These are phyloP conservation scores for Podospora appendiculata DNA, from an alignment of 495 filamentous ascomycete species.

Conservation along the genomic window DNA sequence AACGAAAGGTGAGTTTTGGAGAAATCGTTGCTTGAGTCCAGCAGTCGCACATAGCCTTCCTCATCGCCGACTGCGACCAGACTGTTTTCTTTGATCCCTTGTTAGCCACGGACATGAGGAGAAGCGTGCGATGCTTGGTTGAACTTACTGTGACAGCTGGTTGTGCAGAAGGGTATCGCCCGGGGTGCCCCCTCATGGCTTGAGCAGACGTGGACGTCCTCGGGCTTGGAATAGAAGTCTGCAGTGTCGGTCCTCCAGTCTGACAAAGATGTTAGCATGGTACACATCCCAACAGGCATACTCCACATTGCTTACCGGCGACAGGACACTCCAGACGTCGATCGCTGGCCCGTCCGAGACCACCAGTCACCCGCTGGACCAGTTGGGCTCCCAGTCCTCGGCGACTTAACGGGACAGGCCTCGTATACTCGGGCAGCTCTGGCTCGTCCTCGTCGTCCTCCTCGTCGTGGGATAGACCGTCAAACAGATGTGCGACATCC, in stretches of 20 bases:
- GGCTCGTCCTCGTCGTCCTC: slow-evolving; percentile 12
- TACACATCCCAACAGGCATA: neutral
- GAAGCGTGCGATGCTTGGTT: neutral
- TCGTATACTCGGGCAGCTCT: slow-evolving; percentile 8
- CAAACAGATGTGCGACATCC: slow-evolving; percentile 16
- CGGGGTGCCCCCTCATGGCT: slow-evolving; percentile 47
- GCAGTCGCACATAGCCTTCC: slow-evolving; percentile 69
- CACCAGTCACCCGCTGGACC: slow-evolving; percentile 33
- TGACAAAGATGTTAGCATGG: slow-evolving; percentile 14
- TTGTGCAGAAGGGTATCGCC: slow-evolving; percentile 71
- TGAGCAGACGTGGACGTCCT: slow-evolving; percentile 54
- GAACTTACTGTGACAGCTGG: slow-evolving; percentile 69
- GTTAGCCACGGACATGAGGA: neutral
- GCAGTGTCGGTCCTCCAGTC: slow-evolving; percentile 71
- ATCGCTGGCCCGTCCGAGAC: slow-evolving; percentile 25
- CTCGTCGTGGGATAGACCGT: slow-evolving; percentile 23
- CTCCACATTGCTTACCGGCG: slow-evolving; percentile 14
- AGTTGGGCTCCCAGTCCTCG: slow-evolving; percentile 34
- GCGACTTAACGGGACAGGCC: slow-evolving; percentile 24
- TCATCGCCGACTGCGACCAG: slow-evolving; percentile 87
- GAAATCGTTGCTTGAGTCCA: slow-evolving; percentile 69
- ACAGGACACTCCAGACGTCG: slow-evolving; percentile 26
- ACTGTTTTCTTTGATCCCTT: slow-evolving; percentile 52
- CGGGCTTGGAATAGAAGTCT: slow-evolving; percentile 59
- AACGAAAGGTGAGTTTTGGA: slow-evolving; percentile 60